phyloP scores from a whole-genome alignment of 345 rosid species.

The Lepidium africanum region DNA sequence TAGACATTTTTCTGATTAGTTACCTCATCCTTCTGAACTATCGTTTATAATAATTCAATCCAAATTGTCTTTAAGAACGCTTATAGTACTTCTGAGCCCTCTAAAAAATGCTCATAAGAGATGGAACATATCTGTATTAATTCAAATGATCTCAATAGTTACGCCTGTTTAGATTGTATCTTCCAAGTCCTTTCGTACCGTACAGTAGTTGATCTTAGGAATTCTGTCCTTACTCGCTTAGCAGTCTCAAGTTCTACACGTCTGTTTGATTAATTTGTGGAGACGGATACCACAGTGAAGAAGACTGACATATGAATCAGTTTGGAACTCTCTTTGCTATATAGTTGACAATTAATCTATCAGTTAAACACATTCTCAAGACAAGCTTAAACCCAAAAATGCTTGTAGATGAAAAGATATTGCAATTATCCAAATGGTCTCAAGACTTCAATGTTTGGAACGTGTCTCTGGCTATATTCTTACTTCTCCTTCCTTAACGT shows the following conservation, averaged over 20 bases:
- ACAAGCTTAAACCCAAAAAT: not conserved
- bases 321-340: not conserved
- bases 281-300: too few relatives aligned
- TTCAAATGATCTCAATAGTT: too few relatives aligned
- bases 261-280: too few relatives aligned
- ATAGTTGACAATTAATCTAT: not conserved
- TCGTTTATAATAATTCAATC: too few relatives aligned
- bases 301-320: not conserved
- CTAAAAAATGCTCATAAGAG: not conserved
- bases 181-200: not conserved
- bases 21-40: not conserved
- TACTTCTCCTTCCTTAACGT: not conserved
- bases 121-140: not conserved
- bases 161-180: too few relatives aligned
- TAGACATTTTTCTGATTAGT: not conserved
- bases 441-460: not conserved
- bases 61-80: too few relatives aligned
- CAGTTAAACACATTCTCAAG: not conserved
- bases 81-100: too few relatives aligned
- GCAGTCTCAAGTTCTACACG: too few relatives aligned
- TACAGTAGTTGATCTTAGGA: too few relatives aligned
- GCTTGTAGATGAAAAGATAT: not conserved
- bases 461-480: not conserved
- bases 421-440: not conserved
- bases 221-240: too few relatives aligned